These are phyloP conservation scores for Kalanchoe fedtschenkoi DNA, from an alignment of 164 flowering plant species.

Conservation along the genomic window DNA sequence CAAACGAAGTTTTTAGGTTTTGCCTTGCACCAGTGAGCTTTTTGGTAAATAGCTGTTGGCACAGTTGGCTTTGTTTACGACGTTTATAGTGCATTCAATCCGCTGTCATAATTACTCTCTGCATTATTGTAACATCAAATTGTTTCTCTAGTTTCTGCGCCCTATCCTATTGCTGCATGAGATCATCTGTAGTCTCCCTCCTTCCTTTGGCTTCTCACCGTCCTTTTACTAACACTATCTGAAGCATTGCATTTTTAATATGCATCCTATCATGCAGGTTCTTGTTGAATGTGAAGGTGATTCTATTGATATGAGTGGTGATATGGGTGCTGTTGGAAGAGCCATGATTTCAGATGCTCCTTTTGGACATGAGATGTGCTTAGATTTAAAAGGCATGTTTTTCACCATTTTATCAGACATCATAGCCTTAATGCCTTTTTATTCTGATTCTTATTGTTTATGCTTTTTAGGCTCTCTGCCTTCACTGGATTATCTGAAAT, in stretches of 20 bases:
- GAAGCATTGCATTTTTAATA: neutral
- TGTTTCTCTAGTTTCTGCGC: neutral
- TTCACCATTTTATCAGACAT: neutral
- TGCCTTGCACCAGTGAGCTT: neutral
- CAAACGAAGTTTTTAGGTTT: neutral
- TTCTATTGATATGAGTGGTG: conserved; percentile 94
- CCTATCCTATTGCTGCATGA: neutral
- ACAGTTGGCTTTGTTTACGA: no score
- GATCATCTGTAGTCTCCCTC: neutral
- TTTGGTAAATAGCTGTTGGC: no score
- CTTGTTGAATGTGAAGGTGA: conserved; percentile 97
- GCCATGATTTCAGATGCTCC: conserved; percentile 50
- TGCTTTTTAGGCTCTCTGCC: neutral
- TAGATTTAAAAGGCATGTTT: conserved; percentile 74
- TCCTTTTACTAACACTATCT: neutral
- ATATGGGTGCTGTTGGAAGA: conserved; percentile 91
- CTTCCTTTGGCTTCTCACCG: neutral
- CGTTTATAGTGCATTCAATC: no score
- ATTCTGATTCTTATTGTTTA: neutral
- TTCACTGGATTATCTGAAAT: conserved; percentile 8
- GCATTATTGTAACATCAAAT: neutral
- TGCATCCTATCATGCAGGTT: conserved; percentile 41
- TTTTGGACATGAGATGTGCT: conserved; percentile 51
- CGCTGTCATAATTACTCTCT: no score
- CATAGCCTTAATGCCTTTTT: neutral